Evolutionary conservation across 2,329 filamentous ascomycete genomes (phyloP).

Genomic region (Ceratocystis cacaofunesta): DNA sequence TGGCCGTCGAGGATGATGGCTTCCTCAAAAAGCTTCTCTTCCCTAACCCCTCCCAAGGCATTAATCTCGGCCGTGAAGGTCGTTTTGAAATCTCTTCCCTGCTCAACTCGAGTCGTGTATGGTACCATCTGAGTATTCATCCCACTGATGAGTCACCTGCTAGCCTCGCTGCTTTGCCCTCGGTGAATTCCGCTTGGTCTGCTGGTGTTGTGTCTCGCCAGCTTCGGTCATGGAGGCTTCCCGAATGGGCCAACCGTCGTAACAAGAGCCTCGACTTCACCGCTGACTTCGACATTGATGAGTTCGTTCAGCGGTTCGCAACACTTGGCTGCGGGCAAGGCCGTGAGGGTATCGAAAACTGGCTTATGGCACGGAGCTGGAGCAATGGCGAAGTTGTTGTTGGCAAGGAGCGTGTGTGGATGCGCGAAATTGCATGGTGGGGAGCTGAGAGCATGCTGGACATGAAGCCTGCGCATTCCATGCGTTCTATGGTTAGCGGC

Average conservation of each 20-base stretch:
- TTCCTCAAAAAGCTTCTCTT: slow-evolving; percentile 74
- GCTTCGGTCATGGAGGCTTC: slow-evolving; percentile 79
- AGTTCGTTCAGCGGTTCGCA: slow-evolving; percentile 73
- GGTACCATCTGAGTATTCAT: slow-evolving; percentile 87
- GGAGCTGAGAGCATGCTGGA: slow-evolving; percentile 95
- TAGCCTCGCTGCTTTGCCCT: slow-evolving; percentile 54
- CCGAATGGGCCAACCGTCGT: slow-evolving; percentile 91
- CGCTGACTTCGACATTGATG: slow-evolving; percentile 85
- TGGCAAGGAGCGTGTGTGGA: slow-evolving; percentile 86
- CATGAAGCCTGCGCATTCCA: slow-evolving; percentile 50
- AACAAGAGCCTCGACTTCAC: slow-evolving; percentile 90
- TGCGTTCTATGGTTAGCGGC: slow-evolving; percentile 17
- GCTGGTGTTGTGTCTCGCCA: slow-evolving; percentile 85
- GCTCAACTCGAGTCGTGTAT: slow-evolving; percentile 72
- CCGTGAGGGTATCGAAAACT: slow-evolving; percentile 82
- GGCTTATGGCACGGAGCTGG: slow-evolving; percentile 90
- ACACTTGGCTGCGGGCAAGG: slow-evolving; percentile 78
- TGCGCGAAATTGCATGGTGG: slow-evolving; percentile 91
- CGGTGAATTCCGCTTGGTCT: slow-evolving; percentile 76
- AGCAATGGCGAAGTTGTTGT: slow-evolving; percentile 93
- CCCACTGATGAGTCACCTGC: slow-evolving; percentile 76
- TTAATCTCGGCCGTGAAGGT: slow-evolving; percentile 61
- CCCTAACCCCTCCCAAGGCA: slow-evolving; percentile 61
- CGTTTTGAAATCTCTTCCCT: slow-evolving; percentile 64
- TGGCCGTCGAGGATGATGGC: slow-evolving; percentile 66